Evolutionary conservation across 73 alveolate genomes (phyloP), one percentile per base, ranked within the genome.

Genomic region (Durusdinium trenchii): DNA sequence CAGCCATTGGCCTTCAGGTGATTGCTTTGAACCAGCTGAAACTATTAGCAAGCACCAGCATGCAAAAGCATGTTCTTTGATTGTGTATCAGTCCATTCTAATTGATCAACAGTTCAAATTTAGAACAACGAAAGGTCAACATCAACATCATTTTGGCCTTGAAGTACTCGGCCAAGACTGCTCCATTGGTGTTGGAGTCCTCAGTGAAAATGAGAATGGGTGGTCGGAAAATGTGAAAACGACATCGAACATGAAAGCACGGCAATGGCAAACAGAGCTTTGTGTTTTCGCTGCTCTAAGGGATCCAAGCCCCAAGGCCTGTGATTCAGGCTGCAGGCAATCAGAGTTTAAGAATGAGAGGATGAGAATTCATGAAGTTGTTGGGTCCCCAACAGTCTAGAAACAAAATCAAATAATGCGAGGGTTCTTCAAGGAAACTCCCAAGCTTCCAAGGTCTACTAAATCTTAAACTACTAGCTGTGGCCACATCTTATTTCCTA

Each of bases 151-250:
- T n/a, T n/a, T n/a, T n/a, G 79, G 99, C 99, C 91, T 84, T 94
- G 99, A 99, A 99, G 99, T 99, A 99, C 99, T 99, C 99, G 47
- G 99, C 99, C 78, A 99, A 99, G 64, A 99, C 99, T 62, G 99
- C 99, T 42, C 99, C 99, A 95, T 99, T 99, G 64, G 99, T 99
- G 99, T 99, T 99, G 16, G 99, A 99, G 95, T 99, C 99, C 98
- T 91, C n/a, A 71, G 89, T 0, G 79, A 69, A 69, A n/a, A 16
- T 23, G 83, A 1, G 20, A n/a, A n/a, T 42, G 73, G 73, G 30
- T 60, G 71, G 54, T 75, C 18, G 35, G 51, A 36, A 73, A 7
- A 38, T n/a, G 51, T 38, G 2, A 35, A 4, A 23, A 60, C 30
- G 1, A 23, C 73, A 60, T 2, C 73, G n/a, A 0, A 60, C 30